These are phyloP conservation scores for Populus tomentosa DNA, from an alignment of 441 rosid genomes.

Conservation along the genomic window DNA sequence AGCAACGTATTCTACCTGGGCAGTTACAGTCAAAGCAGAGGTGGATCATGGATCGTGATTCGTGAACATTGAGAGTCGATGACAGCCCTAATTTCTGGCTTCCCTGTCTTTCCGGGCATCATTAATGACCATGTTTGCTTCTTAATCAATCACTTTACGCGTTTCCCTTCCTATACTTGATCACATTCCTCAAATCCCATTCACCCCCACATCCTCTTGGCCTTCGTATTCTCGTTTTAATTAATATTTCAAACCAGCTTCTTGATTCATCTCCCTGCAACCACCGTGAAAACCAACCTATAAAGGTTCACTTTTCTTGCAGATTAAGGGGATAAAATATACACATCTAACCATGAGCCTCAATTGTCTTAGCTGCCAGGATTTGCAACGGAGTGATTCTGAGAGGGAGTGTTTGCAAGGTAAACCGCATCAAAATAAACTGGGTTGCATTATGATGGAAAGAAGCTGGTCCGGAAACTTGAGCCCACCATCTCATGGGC, in stretches of 20 bases:
- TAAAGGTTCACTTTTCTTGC: neutral
- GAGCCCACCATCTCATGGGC: constrained; percentile 26
- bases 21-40: neutral
- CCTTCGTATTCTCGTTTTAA: neutral
- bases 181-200: too few species aligned
- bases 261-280: neutral
- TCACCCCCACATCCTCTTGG: too few species aligned
- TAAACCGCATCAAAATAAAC: neutral
- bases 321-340: neutral
- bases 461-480: constrained; percentile 60
- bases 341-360: constrained; percentile 39
- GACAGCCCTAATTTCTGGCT: neutral
- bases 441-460: constrained; percentile 22
- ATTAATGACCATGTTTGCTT: neutral
- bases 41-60: neutral
- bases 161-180: neutral
- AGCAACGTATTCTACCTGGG: neutral
- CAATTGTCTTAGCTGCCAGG: constrained; percentile 54
- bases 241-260: neutral
- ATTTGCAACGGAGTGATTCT: constrained; percentile 36
- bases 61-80: neutral
- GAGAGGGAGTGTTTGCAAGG: constrained; percentile 16
- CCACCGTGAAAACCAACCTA: neutral
- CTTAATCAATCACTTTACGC: neutral
- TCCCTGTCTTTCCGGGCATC: neutral